Base-by-base conservation (phyloP, 352 stramenopile genomes). In the Phytopythium ostracodes region DNA sequence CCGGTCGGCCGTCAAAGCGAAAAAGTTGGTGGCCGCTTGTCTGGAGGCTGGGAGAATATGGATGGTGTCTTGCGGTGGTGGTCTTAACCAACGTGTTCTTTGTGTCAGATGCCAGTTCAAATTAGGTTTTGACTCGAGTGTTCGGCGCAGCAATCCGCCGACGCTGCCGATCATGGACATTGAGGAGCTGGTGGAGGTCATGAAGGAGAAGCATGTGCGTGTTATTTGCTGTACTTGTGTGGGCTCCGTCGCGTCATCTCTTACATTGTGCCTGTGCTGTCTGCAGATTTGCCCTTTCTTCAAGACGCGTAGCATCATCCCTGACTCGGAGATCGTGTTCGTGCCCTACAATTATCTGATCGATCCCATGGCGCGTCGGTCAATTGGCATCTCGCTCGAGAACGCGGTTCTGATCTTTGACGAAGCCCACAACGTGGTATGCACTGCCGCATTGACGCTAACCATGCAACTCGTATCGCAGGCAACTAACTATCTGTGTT, bases 281-380 rank as follows among this genome's bases (percentile, higher is more conserved):
- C 4, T 22, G 40, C 65, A 98, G 79, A 87, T 98, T 40, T 99
- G 98, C 64, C 97, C 98, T 3, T 99, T 99, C 73, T 99, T 98
- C 71, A 75, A 98, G 51, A 97, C 85, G 6, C 81, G 97, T 29
- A 89, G 84, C 24, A 92, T 97, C 58, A 67, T 98, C 9, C 76
- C 91, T 4, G 78, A 98, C 53, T 96, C 97, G 11, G 93, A 99
- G 63, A 88, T 99, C 60, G 75, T 99, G 29, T 96, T 99, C 59
- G 91, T 99, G 60, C 98, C 98, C 2, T 99, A 99, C 84, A 99
- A 99, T 76, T 99, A 99, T 73, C 79, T 99, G 0, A 98, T 99
- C 73, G 97, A 99, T 66, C 88, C 96, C 18, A 59, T 91, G 43
- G 84, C 89, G 7, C 84, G 89, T 15, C 87, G 91, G 43, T 92